Base-by-base conservation (phyloP, 2,329 filamentous ascomycete genomes). In the Knufia fluminis region DNA sequence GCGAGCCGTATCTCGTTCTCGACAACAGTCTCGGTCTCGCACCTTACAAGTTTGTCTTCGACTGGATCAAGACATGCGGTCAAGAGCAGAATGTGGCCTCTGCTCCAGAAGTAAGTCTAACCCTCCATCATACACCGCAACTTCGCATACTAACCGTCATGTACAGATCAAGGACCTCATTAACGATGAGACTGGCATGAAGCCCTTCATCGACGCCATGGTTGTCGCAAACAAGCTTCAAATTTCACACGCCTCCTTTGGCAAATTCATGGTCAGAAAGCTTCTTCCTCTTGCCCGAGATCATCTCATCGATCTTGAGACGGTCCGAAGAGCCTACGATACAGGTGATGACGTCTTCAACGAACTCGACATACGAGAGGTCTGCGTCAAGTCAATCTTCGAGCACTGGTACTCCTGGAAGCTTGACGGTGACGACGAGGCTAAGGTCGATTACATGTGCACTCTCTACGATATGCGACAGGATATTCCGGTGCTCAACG, bases 11-110 rank as follows among this genome's bases (percentile, higher is more conserved):
- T 22, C 36, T 39, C 7, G 14, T 48, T 22, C 17, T 33, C 33
- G 17, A 19, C 16, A 23, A 32, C 10, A 20, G 16, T 14, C 8
- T 28, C 17, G 14, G 12, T 12, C 33, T 48, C 20, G 45, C 24
- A 19, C 38, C 38, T 6, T 49, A 22, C 26, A 36, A 49, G 17
- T 49, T 31, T 17, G 23, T 49, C 20, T 49, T 49, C 33, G 26
- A 42, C 17, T 49, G 46, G 46, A 49, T 49, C 39, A 49, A 42
- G 12, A 16, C 22, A 2, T 49, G 46, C 23, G 46, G n/a, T 22
- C 24, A 31, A 16, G 17, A 33, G 24, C 22, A 42, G 19, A 33
- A 4, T 10, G 46, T 42, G 8, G 38, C 26, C 24, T 17, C 22
- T 16, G 17, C 28, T 16, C 17, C 24, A 7, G 39, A 49, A 14